Evolutionary conservation across 345 rosid species (phyloP).

Genomic region (Camelina neglecta): DNA sequence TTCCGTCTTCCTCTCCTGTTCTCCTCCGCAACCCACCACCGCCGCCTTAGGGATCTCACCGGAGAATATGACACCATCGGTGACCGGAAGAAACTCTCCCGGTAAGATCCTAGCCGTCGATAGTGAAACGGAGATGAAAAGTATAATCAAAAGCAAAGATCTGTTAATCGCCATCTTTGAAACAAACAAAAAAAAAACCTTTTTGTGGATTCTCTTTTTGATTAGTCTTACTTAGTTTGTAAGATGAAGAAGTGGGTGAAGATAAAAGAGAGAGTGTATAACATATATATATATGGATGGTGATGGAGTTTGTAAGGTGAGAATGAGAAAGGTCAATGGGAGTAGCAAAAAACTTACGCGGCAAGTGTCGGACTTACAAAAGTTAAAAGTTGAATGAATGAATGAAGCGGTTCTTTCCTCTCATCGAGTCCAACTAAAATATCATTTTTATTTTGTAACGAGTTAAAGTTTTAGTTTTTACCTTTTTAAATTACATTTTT

Average conservation of each 20-base stretch:
- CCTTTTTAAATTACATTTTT: neutral
- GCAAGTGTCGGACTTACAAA: slow-evolving; percentile 33
- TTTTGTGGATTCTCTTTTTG: neutral
- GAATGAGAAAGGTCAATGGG: slow-evolving; percentile 38
- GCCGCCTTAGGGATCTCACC: slow-evolving; percentile 23
- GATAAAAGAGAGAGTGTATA: slow-evolving; percentile 9
- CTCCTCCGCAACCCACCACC: slow-evolving; percentile 43
- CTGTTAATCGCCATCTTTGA: slow-evolving; percentile 10
- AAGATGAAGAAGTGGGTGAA: slow-evolving; percentile 34
- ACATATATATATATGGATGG: neutral
- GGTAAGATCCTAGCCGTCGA: slow-evolving; percentile 36
- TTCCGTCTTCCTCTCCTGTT: slow-evolving; percentile 12
- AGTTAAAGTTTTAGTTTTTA: neutral
- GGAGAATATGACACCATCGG: slow-evolving; percentile 3
- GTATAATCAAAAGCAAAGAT: slow-evolving; percentile 36
- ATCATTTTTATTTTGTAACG: neutral
- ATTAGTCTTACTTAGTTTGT: slow-evolving; percentile 14
- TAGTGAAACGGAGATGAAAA: slow-evolving; percentile 26
- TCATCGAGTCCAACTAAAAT: slow-evolving; percentile 21
- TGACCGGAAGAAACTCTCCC: slow-evolving; percentile 34
- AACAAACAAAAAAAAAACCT: no score
- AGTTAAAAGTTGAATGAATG: neutral
- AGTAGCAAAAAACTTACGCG: slow-evolving; percentile 44
- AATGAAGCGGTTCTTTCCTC: slow-evolving; percentile 1
- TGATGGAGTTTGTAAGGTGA: neutral